Conservation (phyloP, 2,329 filamentous ascomycete species). For the Sporothrix pallida region DNA sequence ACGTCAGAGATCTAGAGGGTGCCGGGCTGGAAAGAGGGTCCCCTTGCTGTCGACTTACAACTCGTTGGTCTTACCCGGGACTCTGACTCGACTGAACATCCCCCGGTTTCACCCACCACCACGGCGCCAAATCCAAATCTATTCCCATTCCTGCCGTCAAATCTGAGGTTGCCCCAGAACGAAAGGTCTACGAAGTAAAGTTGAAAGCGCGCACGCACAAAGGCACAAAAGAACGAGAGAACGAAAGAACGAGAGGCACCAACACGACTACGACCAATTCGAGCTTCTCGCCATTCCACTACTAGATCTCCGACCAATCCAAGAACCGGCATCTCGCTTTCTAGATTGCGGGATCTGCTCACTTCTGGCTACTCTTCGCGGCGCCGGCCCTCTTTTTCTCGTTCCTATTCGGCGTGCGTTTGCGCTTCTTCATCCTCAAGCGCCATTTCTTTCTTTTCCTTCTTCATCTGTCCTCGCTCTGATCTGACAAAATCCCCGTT, state of each 20-base stretch:
- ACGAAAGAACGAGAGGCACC: not conserved
- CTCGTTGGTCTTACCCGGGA: slow-evolving; percentile 17
- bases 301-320: slow-evolving; percentile 32
- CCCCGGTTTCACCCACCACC: slow-evolving; percentile 33
- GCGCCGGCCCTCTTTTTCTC: slow-evolving; percentile 19
- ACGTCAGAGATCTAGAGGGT: not conserved
- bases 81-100: slow-evolving; percentile 26
- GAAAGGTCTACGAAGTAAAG: not conserved
- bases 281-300: not conserved
- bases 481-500: slow-evolving; percentile 21
- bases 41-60: not conserved
- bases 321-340: slow-evolving; percentile 31
- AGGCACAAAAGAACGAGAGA: not conserved
- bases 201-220: not conserved
- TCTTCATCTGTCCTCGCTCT: not conserved
- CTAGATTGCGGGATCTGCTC: slow-evolving; percentile 31
- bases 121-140: not conserved
- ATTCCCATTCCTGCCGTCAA: not conserved
- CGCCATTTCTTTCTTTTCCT: not conserved
- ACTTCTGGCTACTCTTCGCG: slow-evolving; percentile 25
- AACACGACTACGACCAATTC: not conserved
- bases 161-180: not conserved
- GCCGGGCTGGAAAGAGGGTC: not conserved
- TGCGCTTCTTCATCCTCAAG: slow-evolving; percentile 6
- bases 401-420: not conserved